phyloP scores from a whole-genome alignment of 2,329 filamentous ascomycete genomes.

The Ilyonectria sp. region DNA sequence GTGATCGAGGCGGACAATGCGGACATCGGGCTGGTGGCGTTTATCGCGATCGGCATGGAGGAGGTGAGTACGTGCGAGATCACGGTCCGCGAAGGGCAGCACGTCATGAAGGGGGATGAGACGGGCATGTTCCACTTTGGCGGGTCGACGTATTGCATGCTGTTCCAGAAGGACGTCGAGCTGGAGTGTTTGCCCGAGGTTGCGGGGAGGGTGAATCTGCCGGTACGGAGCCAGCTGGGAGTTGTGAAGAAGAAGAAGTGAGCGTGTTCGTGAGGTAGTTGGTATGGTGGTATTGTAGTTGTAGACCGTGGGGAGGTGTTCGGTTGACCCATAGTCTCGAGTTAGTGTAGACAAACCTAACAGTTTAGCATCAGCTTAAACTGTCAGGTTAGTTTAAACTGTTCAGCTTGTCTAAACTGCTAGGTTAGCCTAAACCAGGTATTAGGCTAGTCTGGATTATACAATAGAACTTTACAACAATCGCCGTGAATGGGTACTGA shows the following conservation, averaged over 20 bases:
- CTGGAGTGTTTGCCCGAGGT: conserved; percentile 58
- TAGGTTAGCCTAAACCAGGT: too few species aligned
- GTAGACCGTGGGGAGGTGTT: too few species aligned
- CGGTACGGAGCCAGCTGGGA: conserved; percentile 56
- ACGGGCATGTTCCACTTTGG: conserved; percentile 87
- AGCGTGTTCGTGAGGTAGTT: too few species aligned
- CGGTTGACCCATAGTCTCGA: too few species aligned
- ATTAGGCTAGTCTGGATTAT: too few species aligned
- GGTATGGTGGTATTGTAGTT: too few species aligned
- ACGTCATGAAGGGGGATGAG: conserved; percentile 79
- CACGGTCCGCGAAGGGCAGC: conserved; percentile 76
- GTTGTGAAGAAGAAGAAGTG: conserved; percentile 43
- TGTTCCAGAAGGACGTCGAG: conserved; percentile 73
- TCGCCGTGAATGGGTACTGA: too few species aligned
- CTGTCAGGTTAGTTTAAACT: too few species aligned
- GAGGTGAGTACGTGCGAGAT: conserved; percentile 83
- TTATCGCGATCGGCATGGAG: conserved; percentile 82
- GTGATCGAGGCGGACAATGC: conserved; percentile 79
- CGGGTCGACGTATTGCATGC: conserved; percentile 77
- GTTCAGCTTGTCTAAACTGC: too few species aligned
- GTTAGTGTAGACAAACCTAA: too few species aligned
- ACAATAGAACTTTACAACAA: too few species aligned
- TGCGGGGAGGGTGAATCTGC: conserved; percentile 55
- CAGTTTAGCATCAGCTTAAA: too few species aligned
- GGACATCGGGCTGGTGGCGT: conserved; percentile 77